phyloP scores from a whole-genome alignment of 2,329 filamentous ascomycete species.

The Oidium heveae region DNA sequence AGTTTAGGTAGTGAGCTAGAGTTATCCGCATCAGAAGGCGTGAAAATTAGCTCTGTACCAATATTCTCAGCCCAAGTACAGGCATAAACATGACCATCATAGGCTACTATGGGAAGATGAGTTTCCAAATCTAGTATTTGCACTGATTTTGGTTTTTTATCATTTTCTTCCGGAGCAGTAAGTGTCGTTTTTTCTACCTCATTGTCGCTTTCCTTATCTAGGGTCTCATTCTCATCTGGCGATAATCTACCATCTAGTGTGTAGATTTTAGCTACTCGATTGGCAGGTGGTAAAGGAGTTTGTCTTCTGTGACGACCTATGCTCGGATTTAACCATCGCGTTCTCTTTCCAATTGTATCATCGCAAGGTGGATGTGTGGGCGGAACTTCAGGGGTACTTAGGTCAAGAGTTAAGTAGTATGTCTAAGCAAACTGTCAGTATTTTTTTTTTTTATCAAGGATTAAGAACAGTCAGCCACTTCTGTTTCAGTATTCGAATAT shows the following conservation, averaged over 20 bases:
- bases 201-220: conserved; percentile 3
- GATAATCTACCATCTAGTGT: conserved; percentile 1
- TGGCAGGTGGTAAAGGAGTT: neutral
- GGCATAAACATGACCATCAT: conserved; percentile 52
- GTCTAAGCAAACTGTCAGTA: conserved; percentile 19
- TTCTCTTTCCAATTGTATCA: conserved; percentile 1
- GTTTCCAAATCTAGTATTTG: conserved; percentile 71
- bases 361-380: conserved; percentile 3
- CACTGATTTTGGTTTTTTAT: conserved; percentile 20
- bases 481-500: conserved; percentile 36
- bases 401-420: conserved; percentile 36
- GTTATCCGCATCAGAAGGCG: conserved; percentile 19
- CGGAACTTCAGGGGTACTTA: conserved; percentile 20
- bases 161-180: neutral
- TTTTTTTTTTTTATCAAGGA: neutral
- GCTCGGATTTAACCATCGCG: conserved; percentile 8
- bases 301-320: conserved; percentile 5
- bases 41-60: conserved; percentile 62
- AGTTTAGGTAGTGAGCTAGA: conserved; percentile 19
- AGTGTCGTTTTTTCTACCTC: neutral
- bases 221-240: neutral
- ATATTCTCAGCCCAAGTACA: conserved; percentile 64
- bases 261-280: conserved; percentile 1
- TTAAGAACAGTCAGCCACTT: conserved; percentile 18
- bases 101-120: conserved; percentile 50